A percentile compares a stretch with the other conserved stretches of the same genome.
Evolutionary conservation across 2,329 filamentous ascomycete genomes (phyloP).

Genomic region (Aspergillus eucalypticola): DNA sequence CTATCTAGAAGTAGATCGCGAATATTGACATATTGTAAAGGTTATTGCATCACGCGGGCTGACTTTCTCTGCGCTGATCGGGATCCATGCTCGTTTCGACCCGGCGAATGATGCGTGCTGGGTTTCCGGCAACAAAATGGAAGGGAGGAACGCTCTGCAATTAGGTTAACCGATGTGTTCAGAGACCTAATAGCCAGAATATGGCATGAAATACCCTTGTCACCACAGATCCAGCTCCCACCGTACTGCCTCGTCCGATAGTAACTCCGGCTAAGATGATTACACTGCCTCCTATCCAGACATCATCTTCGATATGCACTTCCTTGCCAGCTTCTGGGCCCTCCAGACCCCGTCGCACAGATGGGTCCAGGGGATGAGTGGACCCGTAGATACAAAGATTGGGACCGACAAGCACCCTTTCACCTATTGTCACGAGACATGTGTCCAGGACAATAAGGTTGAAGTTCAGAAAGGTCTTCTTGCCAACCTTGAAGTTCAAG

Average conservation of each 20-base stretch:
- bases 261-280: constrained; percentile 47
- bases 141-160: constrained; percentile 30
- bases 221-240: constrained; percentile 45
- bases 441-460: constrained; percentile 59
- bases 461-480: constrained; percentile 49
- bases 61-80: constrained; percentile 5
- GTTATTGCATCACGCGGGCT: not conserved
- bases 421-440: constrained; percentile 54
- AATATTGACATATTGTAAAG: not conserved
- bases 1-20: not conserved
- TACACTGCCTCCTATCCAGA: constrained; percentile 52
- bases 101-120: constrained; percentile 24
- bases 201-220: constrained; percentile 30
- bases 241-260: constrained; percentile 44
- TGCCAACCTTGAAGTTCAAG: constrained; percentile 63
- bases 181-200: not conserved
- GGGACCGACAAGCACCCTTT: constrained; percentile 55
- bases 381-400: constrained; percentile 56
- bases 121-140: constrained; percentile 31
- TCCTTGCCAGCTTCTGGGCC: constrained; percentile 53
- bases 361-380: constrained; percentile 54
- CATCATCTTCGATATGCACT: constrained; percentile 51
- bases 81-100: constrained; percentile 30
- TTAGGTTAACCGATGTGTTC: constrained; percentile 3
- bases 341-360: constrained; percentile 43